phyloP scores from a whole-genome alignment of 208 protist genomes.

The Acanthamoeba healyi region DNA sequence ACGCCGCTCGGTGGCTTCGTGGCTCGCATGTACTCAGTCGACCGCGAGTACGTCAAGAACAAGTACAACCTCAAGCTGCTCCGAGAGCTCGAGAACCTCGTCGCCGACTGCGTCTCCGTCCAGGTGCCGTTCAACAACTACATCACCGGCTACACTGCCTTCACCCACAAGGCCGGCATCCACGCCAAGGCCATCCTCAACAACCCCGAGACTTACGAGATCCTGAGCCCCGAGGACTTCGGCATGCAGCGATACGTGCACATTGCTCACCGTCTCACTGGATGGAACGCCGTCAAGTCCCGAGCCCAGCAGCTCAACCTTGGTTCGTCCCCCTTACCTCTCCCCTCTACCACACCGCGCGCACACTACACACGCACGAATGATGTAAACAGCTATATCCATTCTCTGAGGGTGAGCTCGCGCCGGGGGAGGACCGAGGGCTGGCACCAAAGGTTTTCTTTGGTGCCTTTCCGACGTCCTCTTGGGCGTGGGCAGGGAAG shows the following conservation, averaged over 20 bases:
- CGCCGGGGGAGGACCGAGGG: not conserved
- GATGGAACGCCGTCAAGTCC: slow-evolving; percentile 75
- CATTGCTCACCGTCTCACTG: slow-evolving; percentile 84
- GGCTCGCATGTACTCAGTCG: slow-evolving; percentile 89
- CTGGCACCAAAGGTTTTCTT: slow-evolving; percentile 56
- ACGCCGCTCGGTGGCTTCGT: slow-evolving; percentile 89
- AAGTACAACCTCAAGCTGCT: slow-evolving; percentile 86
- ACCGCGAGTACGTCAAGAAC: slow-evolving; percentile 83
- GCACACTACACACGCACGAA: not conserved
- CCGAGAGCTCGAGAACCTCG: slow-evolving; percentile 87
- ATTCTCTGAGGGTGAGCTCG: slow-evolving; percentile 56
- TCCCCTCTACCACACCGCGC: not conserved
- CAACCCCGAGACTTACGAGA: slow-evolving; percentile 77
- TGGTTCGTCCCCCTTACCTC: not conserved
- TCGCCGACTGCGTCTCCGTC: slow-evolving; percentile 84
- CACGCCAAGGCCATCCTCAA: slow-evolving; percentile 88
- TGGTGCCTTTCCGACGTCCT: slow-evolving; percentile 16
- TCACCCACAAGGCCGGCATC: slow-evolving; percentile 92
- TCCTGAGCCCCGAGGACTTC: slow-evolving; percentile 89
- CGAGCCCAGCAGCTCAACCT: slow-evolving; percentile 69
- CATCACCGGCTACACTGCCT: slow-evolving; percentile 90
- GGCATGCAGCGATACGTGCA: slow-evolving; percentile 85
- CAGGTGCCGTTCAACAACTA: slow-evolving; percentile 91
- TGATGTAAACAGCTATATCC: slow-evolving; percentile 63
- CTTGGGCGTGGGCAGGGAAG: not conserved